phyloP scores from a whole-genome alignment of 2,329 filamentous ascomycete genomes.

The Talaromyces sp. region DNA sequence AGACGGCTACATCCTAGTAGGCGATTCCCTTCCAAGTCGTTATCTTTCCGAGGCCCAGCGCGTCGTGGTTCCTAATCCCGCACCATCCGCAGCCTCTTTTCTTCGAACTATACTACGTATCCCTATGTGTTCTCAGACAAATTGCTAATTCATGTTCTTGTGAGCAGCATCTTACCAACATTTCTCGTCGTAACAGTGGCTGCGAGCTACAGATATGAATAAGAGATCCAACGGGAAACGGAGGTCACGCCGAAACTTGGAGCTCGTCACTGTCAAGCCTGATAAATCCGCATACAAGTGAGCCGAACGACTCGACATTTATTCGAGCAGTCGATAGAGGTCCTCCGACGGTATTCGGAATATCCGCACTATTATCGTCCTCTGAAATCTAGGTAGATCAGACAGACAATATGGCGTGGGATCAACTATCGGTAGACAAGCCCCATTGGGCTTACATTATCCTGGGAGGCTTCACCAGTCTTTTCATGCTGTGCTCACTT shows the following conservation, averaged over 20 bases:
- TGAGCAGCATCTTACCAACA: background rate
- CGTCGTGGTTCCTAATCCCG: background rate
- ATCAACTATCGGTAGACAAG: conserved; percentile 69
- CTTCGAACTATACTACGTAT: background rate
- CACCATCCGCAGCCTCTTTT: background rate
- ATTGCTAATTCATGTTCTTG: background rate
- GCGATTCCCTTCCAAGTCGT: background rate
- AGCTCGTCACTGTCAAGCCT: conserved; percentile 9
- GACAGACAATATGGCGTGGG: conserved; percentile 48
- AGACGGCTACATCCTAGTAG: background rate
- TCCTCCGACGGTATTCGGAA: background rate
- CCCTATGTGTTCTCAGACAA: background rate
- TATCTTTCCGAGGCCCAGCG: background rate
- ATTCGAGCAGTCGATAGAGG: background rate
- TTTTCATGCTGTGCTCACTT: conserved; percentile 98
- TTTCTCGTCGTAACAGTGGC: conserved; percentile 1
- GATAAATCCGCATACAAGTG: conserved; percentile 13
- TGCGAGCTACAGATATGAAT: conserved; percentile 19
- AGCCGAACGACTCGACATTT: background rate
- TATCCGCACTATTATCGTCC: background rate
- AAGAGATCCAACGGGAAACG: conserved; percentile 16
- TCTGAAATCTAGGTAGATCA: background rate
- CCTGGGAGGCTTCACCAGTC: conserved; percentile 90
- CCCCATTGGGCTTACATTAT: conserved; percentile 99
- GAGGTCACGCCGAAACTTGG: conserved; percentile 16